Base-by-base conservation (phyloP, 345 rosid genomes). In the Gossypium rotundifolium region DNA sequence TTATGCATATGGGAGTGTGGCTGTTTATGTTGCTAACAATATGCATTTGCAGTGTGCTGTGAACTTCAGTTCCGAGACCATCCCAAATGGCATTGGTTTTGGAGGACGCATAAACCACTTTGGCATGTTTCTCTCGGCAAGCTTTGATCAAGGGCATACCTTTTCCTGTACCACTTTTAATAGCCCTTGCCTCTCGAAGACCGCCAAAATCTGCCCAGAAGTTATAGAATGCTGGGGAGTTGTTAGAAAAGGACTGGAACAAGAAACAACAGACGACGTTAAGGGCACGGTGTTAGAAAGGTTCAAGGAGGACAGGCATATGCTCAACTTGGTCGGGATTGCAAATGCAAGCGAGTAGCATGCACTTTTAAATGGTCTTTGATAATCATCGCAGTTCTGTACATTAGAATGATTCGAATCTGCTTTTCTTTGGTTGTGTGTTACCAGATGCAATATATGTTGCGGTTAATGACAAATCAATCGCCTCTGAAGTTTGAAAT, bases 71-170 rank as follows among this genome's bases (percentile, higher is more conserved):
- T 91, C 97, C n/a, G 97, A 91, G 76, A 87, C 80, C 75, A 89
- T 94, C 75, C 97, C 98, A n/a, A 92, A 92, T 60, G 97, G 98
- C 46, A 86, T 94, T 61, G 98, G 97, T 20, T 90, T 90, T 44
- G 97, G 96, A 71, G 98, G 98, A 11, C 87, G 83, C 14, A 84
- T 78, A 48, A 84, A 91, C 77, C 97, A 92, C 86, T 91, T 84
- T 38, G 98, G 97, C 59, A 81, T 94, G 6, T 94, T 92, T 75
- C 65, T 94, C 73, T 81, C 97, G 4, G 95, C 92, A 58, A 82
- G 85, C 84, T 91, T 92, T 57, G 98, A 94, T 72, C 79, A 77
- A 54, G 98, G 98, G 40, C 93, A 89, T 55, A 83, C 95, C 33
- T 92, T 89, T 72, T 66, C 83, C 25, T 87, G 92, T 79, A 79